Base-by-base conservation (phyloP, 2,329 filamentous ascomycete genomes). In the Byssoonygena ceratinophila region DNA sequence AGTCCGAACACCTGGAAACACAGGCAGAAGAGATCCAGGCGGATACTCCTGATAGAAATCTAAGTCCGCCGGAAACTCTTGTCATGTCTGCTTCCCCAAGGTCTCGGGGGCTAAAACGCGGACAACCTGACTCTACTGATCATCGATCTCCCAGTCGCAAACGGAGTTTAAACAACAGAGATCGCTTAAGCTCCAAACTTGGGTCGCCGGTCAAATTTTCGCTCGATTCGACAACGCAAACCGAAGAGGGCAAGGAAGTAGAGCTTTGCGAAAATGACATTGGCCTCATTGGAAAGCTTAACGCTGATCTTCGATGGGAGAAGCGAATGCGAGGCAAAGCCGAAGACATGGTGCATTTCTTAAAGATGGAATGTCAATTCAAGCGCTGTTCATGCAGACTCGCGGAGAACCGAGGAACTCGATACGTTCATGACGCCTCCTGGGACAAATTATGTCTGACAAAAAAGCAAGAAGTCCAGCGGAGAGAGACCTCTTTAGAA, bases 311-410 rank as follows among this genome's bases (percentile, higher is more conserved):
- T 3, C 62, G 67, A 23, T 64, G 65, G 27, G 79, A 82, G 63
- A 72, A 69, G 58, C 69, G 69, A 41, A 65, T 74, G 51, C 71
- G 77, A 55, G 64, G 68, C 51, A 71, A 75, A 25, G 78, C 78
- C 0, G 74, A 81, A 57, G 78, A 80, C 27, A 73, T 80, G 66
- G 69, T 82, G 2, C 63, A 74, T 29, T 74, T 74, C 55, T 59
- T 76, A 64, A 71, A 71, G 43, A 69, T 75, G 60, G 71, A 75
- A 57, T 76, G 74, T 52, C 71, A 74, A 56, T 74, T 75, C 55
- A 66, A 71, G 53, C 64, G 67, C 49, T 76, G 74, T 59, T 69
- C 71, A 6, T 76, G 74, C 58, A 67, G 73, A 23, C 54, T 74
- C 46, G 70, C 71, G 6, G 73, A 76, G 55, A 61, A 63, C 18